Evolutionary conservation across 2,329 filamentous ascomycete species (phyloP).

Genomic region (Gnomoniopsis sp.): DNA sequence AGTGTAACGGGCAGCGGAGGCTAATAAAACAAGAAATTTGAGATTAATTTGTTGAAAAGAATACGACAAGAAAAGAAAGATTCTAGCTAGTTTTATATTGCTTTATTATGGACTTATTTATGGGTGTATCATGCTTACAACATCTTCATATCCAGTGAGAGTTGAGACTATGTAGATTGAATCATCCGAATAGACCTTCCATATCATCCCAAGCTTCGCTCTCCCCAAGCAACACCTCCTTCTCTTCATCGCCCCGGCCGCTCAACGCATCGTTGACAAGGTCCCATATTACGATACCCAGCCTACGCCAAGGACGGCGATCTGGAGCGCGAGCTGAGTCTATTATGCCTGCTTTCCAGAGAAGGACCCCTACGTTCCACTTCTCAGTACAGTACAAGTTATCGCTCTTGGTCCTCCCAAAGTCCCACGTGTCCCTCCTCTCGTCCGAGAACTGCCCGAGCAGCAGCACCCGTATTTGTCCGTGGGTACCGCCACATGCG

Average conservation of each 20-base stretch:
- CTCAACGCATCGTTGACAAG: not conserved
- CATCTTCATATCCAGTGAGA: too few species aligned
- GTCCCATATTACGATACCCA: not conserved
- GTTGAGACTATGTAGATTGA: too few species aligned
- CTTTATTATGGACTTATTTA: too few species aligned
- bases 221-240: not conserved
- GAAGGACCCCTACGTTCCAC: not conserved
- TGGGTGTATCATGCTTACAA: too few species aligned
- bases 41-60: too few species aligned
- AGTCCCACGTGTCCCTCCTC: not conserved
- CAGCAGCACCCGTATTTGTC: not conserved
- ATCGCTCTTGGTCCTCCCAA: not conserved
- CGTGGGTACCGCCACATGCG: not conserved
- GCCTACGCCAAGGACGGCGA: not conserved
- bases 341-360: not conserved
- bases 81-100: too few species aligned
- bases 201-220: not conserved
- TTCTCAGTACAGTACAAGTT: not conserved
- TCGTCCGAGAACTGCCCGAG: not conserved
- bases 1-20: too few species aligned
- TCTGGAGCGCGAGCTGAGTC: not conserved
- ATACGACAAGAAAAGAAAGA: too few species aligned
- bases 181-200: not conserved
- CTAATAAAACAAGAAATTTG: too few species aligned
- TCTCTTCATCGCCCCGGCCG: not conserved